These are phyloP conservation scores for Penstemon davidsonii DNA, from an alignment of 257 asterid species.

Conservation along the genomic window DNA sequence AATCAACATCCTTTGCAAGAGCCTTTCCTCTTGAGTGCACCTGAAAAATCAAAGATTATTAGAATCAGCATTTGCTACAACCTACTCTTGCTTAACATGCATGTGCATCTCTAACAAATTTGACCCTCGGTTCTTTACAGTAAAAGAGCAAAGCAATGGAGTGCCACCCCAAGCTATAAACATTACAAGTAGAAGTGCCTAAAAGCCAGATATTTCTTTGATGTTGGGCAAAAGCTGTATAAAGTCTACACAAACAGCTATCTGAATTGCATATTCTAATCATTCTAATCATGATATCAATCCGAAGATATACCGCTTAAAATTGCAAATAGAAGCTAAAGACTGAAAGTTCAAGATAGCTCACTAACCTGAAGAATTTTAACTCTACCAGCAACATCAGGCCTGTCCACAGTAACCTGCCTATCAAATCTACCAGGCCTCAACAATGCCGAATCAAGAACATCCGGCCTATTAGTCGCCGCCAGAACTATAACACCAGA, in stretches of 20 bases:
- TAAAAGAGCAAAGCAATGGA: conserved; percentile 11
- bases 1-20: conserved; percentile 95
- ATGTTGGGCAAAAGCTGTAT: not conserved
- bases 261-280: not conserved
- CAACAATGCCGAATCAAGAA: conserved; percentile 89
- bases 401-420: conserved; percentile 94
- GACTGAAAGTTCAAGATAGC: conserved; percentile 16
- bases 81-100: not conserved
- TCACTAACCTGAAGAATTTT: conserved; percentile 80
- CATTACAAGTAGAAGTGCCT: not conserved
- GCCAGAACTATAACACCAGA: conserved; percentile 93
- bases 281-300: not conserved
- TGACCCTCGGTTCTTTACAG: not conserved
- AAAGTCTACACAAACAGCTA: not conserved
- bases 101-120: not conserved
- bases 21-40: conserved; percentile 98
- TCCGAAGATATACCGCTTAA: not conserved
- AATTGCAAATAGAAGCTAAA: not conserved
- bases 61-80: not conserved
- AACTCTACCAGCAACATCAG: conserved; percentile 98
- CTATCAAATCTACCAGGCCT: conserved; percentile 99
- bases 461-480: conserved; percentile 95
- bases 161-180: not conserved
- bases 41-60: conserved; percentile 31
- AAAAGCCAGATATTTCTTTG: not conserved